Evolutionary conservation across 495 filamentous ascomycete genomes (phyloP), one percentile per base, ranked within the genome.

Genomic region (Elasticomyces elasticus): DNA sequence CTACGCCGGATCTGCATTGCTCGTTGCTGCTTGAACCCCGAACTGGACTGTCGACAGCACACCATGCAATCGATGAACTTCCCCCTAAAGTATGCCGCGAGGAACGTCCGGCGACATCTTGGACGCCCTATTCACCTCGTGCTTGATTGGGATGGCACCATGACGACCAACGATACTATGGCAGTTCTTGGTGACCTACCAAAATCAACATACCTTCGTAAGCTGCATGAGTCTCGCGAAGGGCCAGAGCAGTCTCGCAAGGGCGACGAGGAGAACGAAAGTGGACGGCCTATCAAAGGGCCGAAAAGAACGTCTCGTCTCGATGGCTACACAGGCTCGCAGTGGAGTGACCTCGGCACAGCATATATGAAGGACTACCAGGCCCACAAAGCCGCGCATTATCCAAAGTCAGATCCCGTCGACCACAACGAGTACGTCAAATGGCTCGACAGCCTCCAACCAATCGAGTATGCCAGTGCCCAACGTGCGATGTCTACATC

Each of bases 141-240:
- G 24, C 56, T 71, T 7, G 68, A 71, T 58, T 71, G 59, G 58
- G 68, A 71, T 53, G 66, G 67, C 28, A 71, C 68, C n/a, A 26
- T 71, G 28, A 71, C 68, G 13, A 53, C 38, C 6, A 27, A 52
- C 11, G 68, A 71, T 48, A 71, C 68, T 7, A 56, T 69, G 24
- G 23, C 51, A 11, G 13, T 64, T 23, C 48, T 71, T 0, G 67
- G 59, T n/a, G 17, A 38, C 7, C 44, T 55, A 6, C 52, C 52
- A 2, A 37, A 20, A 38, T 27, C 30, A 5, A 15, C 30, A 31
- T 41, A 48, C 38, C 28, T 11, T 23, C 41, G 52, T 12, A 22
- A n/a, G n/a, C 35, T 40, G 12, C 13, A 40, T 13, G 19, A 40
- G n/a, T n/a, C n/a, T n/a, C n/a, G n/a, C n/a, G n/a, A n/a, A n/a